phyloP scores from a whole-genome alignment of 2,329 filamentous ascomycete species.

The Penicillium brasilianum region DNA sequence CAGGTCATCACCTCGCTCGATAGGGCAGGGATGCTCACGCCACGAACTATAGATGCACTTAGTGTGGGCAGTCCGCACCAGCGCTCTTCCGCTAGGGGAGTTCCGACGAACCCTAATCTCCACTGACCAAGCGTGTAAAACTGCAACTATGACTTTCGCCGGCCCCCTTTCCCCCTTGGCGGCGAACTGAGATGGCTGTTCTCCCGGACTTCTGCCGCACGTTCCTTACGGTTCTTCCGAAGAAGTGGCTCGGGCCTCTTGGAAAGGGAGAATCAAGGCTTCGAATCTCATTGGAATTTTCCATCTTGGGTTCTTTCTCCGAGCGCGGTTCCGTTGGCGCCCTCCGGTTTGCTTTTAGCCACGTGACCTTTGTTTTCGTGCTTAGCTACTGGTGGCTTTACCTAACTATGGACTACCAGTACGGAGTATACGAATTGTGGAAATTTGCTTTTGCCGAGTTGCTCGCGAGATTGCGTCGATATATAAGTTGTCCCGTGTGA shows the following conservation, averaged over 20 bases:
- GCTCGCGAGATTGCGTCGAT: neutral
- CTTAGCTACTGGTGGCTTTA: neutral
- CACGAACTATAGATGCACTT: neutral
- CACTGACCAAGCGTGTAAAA: neutral
- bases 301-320: neutral
- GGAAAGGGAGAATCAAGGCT: neutral
- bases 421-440: neutral
- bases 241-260: neutral
- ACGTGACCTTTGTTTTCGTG: neutral
- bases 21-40: neutral
- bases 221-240: neutral
- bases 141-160: neutral
- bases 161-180: neutral
- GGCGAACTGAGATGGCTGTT: neutral
- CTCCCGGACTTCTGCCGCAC: neutral
- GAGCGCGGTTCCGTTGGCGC: neutral
- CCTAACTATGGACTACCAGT: neutral
- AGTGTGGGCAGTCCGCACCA: neutral
- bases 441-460: neutral
- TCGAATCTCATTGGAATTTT: neutral
- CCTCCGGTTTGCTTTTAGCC: neutral
- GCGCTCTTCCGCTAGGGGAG: conserved; percentile 12
- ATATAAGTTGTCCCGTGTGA: neutral
- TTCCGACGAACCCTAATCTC: conserved; percentile 1
- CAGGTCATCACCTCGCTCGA: neutral